A percentile compares a stretch with the other conserved stretches of the same genome.
Evolutionary conservation across 805 yeast species (phyloP).

Genomic region (Hanseniaspora hatyaiensis): DNA sequence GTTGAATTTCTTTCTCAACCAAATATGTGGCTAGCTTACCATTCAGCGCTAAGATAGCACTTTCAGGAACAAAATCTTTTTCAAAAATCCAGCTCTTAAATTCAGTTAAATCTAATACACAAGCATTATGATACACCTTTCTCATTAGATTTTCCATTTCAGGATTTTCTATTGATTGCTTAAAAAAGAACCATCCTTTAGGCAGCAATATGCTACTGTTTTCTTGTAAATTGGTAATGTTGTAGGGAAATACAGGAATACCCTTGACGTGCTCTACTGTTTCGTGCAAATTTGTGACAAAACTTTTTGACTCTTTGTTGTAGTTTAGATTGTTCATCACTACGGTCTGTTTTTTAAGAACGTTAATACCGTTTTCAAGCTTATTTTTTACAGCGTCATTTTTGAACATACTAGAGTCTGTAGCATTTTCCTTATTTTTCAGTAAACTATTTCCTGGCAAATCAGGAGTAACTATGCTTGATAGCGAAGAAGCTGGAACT

Average conservation of each 20-base stretch:
- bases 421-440: too few species aligned
- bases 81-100: not conserved
- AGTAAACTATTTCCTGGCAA: too few species aligned
- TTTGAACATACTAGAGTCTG: too few species aligned
- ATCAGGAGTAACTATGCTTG: too few species aligned
- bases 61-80: not conserved
- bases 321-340: not conserved
- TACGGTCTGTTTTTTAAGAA: not conserved
- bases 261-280: too few species aligned
- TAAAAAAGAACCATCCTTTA: not conserved
- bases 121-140: not conserved
- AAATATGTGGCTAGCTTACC: constrained; percentile 25
- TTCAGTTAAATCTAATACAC: not conserved
- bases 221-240: too few species aligned
- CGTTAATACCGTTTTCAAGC: not conserved
- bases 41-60: not conserved
- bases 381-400: too few species aligned
- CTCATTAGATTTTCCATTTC: not conserved
- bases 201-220: too few species aligned
- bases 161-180: not conserved
- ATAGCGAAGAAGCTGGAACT: too few species aligned
- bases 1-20: constrained; percentile 46
- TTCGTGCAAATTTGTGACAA: too few species aligned
- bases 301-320: too few species aligned
- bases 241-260: too few species aligned